Percentiles rank a stretch among this genome's conserved stretches.
phyloP scores from a whole-genome alignment of 1,284 basidiomycete species.

The Mycena citricolor region DNA sequence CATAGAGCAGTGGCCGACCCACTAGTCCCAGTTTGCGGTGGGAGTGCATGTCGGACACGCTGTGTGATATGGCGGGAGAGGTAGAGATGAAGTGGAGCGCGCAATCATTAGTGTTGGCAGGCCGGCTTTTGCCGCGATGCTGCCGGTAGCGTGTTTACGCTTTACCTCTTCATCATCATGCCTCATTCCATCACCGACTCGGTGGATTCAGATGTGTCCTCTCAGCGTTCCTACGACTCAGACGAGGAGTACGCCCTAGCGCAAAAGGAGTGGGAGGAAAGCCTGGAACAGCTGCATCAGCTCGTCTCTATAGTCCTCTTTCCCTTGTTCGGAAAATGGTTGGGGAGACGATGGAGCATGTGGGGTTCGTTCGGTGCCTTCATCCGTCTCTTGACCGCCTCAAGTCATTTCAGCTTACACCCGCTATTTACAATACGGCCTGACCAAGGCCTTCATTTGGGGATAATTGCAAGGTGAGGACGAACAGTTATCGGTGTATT shows the following conservation, averaged over 20 bases:
- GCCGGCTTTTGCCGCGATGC: not conserved
- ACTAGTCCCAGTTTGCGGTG: constrained; percentile 55
- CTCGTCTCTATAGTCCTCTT: constrained; percentile 79
- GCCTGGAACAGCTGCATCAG: constrained; percentile 78
- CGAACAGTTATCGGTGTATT: constrained; percentile 23
- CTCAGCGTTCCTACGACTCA: constrained; percentile 55
- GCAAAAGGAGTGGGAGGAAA: constrained; percentile 92
- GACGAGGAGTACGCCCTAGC: constrained; percentile 76
- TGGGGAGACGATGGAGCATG: constrained; percentile 83
- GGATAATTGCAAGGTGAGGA: constrained; percentile 37
- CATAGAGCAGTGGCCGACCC: constrained; percentile 80
- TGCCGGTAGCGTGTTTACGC: not conserved
- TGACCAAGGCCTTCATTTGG: constrained; percentile 67
- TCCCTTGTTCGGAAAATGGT: constrained; percentile 86
- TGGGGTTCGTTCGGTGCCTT: constrained; percentile 61
- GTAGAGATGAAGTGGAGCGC: constrained; percentile 2
- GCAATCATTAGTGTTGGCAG: not conserved
- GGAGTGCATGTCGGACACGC: constrained; percentile 44
- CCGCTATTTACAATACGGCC: constrained; percentile 67
- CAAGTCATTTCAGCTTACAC: constrained; percentile 55
- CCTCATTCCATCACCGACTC: constrained; percentile 28
- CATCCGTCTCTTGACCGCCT: constrained; percentile 14
- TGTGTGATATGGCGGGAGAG: constrained; percentile 31
- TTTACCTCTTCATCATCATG: constrained; percentile 16
- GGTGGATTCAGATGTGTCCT: constrained; percentile 46